Evolutionary conservation across 805 yeast species (phyloP), one percentile per base, ranked within the genome.

Genomic region (Hermanozyma aechmeae): DNA sequence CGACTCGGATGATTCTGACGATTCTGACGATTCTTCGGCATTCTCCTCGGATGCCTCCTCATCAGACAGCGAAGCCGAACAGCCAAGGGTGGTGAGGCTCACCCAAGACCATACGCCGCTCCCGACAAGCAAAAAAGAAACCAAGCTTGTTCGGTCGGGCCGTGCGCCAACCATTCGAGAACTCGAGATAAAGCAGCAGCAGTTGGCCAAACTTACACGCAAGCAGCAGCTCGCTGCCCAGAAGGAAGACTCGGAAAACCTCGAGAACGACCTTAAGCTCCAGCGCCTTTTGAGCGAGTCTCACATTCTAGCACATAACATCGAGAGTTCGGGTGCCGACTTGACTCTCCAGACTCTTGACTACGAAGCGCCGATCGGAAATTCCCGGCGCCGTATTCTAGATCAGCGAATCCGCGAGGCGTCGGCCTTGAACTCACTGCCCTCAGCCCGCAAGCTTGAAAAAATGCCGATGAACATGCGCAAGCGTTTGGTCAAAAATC

Each of bases 401-500:
- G 73, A 73, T 30, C 66, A 71, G 24, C 60, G 89, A 32, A 55
- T 82, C 32, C 53, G 70, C 10, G 51, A 58, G 8, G 37, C 74
- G 2, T 47, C 67, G 1, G 45, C 66, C 2, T 30, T 31, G 2
- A 60, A 61, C 40, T 65, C 83, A 0, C 42, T 61, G 5, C 56
- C 56, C 21, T 5, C 9, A 5, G n/a, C 10, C 13, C 47, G 43
- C 42, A 71, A 58, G 30, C 52, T 79, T 20, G 92, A 82, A 40
- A 81, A 76, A 29, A 83, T 85, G 73, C 95, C 97, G 13, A 87
- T 92, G 86, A 52, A 71, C 13, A 74, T 85, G 64, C 69, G 96
- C 32, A 82, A 81, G 47, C 95, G 95, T 3, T 80, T 87, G 78
- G 61, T 83, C 15, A 56, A 63, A 20, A 67, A 76, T 25, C 70